Evolutionary conservation across 2,329 filamentous ascomycete species (phyloP).

Genomic region (Fusarium siculi): DNA sequence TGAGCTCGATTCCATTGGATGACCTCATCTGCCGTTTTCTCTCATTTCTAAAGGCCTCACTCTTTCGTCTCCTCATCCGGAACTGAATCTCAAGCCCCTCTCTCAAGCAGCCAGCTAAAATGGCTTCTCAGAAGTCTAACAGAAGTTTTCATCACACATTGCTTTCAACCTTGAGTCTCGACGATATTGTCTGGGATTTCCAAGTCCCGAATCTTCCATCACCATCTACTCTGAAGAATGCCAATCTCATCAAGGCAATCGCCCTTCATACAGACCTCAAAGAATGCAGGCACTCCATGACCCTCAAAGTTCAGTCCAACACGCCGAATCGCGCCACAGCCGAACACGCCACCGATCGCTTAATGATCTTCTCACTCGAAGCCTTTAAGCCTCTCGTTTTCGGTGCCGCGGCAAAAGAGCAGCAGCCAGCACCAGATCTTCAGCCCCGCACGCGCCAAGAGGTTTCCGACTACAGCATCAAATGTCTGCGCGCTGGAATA

Average conservation of each 20-base stretch:
- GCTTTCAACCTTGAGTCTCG: neutral
- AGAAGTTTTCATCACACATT: neutral
- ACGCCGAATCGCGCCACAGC: neutral
- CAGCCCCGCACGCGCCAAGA: neutral
- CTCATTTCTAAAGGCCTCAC: neutral
- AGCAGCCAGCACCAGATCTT: neutral
- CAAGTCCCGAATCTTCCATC: neutral
- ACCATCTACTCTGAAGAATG: neutral
- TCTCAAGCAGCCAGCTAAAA: rapidly evolving
- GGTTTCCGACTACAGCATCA: constrained; percentile 7
- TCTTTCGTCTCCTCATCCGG: no score
- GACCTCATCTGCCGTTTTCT: rapidly evolving
- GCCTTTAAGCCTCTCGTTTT: neutral
- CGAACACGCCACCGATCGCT: rapidly evolving
- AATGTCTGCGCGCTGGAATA: neutral
- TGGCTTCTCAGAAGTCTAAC: neutral
- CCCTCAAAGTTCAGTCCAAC: neutral
- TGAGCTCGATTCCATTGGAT: neutral
- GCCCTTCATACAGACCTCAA: neutral
- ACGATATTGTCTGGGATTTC: neutral
- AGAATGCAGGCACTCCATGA: neutral
- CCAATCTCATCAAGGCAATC: neutral
- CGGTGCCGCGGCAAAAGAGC: neutral
- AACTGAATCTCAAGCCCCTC: neutral
- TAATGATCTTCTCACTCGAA: neutral